Percentiles rank a stretch among this genome's conserved stretches.
These are phyloP conservation scores for Glycyrrhiza uralensis DNA, from an alignment of 306 rosid species.

Conservation along the genomic window DNA sequence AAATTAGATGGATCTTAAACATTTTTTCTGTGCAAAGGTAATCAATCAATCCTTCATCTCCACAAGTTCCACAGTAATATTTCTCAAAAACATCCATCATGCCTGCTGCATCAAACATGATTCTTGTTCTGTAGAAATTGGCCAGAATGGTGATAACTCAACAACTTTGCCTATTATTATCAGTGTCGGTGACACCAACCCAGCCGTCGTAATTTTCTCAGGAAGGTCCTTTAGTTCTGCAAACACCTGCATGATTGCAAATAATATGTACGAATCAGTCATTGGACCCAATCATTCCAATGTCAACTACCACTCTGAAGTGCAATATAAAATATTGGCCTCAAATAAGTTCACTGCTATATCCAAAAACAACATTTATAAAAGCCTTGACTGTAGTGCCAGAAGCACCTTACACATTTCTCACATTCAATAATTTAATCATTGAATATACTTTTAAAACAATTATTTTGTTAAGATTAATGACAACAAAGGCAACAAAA, in stretches of 20 bases:
- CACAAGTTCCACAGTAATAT: not conserved
- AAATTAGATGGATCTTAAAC: not conserved
- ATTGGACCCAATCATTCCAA: not conserved
- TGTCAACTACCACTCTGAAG: not conserved
- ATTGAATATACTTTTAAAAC: not conserved
- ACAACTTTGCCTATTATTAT: conserved; percentile 90
- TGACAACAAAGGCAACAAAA: not conserved
- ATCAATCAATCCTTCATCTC: conserved; percentile 18
- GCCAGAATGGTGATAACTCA: conserved; percentile 82
- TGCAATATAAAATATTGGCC: not conserved
- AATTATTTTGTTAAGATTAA: not conserved
- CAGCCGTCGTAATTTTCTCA: conserved; percentile 49
- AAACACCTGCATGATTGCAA: conserved; percentile 64
- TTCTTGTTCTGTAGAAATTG: conserved; percentile 45
- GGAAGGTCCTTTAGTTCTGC: conserved; percentile 77
- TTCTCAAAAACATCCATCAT: conserved; percentile 8
- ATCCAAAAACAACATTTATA: not conserved
- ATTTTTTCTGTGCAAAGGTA: not conserved
- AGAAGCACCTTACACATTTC: not conserved
- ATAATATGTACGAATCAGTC: conserved; percentile 18
- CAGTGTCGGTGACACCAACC: conserved; percentile 76
- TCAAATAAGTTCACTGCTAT: not conserved
- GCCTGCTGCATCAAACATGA: conserved; percentile 50
- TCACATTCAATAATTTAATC: not conserved
- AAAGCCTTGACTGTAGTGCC: not conserved